Evolutionary conservation across 2,329 filamentous ascomycete species (phyloP), one percentile per base, ranked within the genome.

Genomic region (Emergomyces orientalis): DNA sequence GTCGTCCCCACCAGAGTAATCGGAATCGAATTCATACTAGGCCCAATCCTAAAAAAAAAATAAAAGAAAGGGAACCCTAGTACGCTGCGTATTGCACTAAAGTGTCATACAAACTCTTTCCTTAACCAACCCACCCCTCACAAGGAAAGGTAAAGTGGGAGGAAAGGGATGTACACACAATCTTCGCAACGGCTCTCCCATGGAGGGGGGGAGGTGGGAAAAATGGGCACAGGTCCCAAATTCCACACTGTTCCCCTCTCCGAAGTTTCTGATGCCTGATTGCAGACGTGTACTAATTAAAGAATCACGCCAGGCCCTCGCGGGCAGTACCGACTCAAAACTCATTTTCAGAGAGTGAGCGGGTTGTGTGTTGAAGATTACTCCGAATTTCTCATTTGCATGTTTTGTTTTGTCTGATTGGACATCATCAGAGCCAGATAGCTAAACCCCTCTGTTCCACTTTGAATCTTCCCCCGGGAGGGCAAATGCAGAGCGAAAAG

Each of bases 311-410:
- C 84, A 88, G 88, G 83, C 88, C 89, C 88, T 93, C 83, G 84
- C 89, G 86, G 88, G 88, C 88, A 89, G 90, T 70, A 77, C 76
- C 70, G 70, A 70, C 67, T 58, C 60, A 76, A 74, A 76, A 74
- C 76, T 77, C 72, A 73, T 47, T 45, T 34, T 34, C 8, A 62
- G 30, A 59, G 73, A 72, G 75, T 73, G 74, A 78, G 77, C 76
- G 74, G 79, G 76, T 64, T 67, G 69, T 65, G 62, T 63, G 66
- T 65, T 91, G 89, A 90, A 92, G 89, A 92, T 87, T 94, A 89
- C 90, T 94, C 90, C 90, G 90, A 94, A 93, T 94, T 94, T 94
- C 90, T 91, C 90, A 92, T 91, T 91, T 92, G 90, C 90, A 79
- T 77, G 66, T 61, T 47, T 17, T 13, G 27, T 61, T 61, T 65